Conservation (phyloP, 208 protist species). For the Jaenimonas drosophilae region DNA sequence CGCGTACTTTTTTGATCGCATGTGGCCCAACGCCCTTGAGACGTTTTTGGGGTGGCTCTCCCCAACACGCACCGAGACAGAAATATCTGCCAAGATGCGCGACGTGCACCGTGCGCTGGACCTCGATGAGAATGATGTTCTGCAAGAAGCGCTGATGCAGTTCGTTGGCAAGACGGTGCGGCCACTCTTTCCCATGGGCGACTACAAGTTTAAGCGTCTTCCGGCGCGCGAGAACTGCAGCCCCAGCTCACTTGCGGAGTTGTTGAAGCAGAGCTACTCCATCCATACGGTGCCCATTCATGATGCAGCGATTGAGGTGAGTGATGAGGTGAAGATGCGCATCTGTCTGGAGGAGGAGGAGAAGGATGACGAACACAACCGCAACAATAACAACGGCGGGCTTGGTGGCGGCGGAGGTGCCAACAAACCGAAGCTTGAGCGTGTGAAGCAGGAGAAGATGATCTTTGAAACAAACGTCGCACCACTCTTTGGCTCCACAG, state of each 20-base stretch:
- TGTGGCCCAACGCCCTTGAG: constrained; percentile 30
- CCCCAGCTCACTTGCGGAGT: constrained; percentile 8
- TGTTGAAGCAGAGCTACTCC: constrained; percentile 13
- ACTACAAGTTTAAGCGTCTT: constrained; percentile 22
- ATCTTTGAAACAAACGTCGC: constrained; percentile 4
- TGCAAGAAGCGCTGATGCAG: constrained; percentile 50
- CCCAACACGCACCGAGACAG: constrained; percentile 8
- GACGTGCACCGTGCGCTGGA: constrained; percentile 8
- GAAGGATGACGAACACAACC: too few relatives aligned
- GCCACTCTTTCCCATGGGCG: constrained; percentile 29
- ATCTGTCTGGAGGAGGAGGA: too few relatives aligned
- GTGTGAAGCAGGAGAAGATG: too few relatives aligned
- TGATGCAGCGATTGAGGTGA: constrained; percentile 6
- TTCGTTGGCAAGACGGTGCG: constrained; percentile 37
- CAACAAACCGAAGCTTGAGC: constrained; percentile 6
- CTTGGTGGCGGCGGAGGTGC: background rate
- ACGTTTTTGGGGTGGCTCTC: constrained; percentile 10
- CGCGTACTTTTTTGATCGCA: constrained; percentile 26
- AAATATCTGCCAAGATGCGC: constrained; percentile 7
- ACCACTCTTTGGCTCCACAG: constrained; percentile 4
- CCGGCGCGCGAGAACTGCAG: too few relatives aligned
- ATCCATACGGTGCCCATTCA: constrained; percentile 23
- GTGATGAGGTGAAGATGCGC: too few relatives aligned
- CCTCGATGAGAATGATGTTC: constrained; percentile 26
- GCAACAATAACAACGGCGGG: background rate